Evolutionary conservation across 768 basidiomycete genomes (phyloP), one percentile per base, ranked within the genome.

Genomic region (Rhodotorula sphaerocarpa): DNA sequence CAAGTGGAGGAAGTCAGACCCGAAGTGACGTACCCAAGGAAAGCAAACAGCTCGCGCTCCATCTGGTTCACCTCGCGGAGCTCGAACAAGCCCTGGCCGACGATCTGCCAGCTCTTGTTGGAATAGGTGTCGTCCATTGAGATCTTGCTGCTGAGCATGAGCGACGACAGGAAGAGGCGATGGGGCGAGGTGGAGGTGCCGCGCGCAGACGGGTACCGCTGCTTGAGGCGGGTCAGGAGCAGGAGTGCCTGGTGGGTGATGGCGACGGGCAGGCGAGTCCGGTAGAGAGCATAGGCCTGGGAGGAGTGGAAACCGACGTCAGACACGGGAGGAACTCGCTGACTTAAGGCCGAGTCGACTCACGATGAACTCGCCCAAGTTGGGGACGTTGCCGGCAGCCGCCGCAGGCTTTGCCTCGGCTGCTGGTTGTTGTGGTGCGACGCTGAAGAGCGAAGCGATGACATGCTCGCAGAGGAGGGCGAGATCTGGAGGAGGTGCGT

Each of bases 61-160:
- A 68, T 91, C 79, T 92, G 90, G 75, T 95, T 95, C 72, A 95
- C 86, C 80, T 92, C 90, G 50, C 86, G 81, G 11, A 92, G 77
- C 2, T 80, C 77, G 71, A 91, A 92, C 82, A 90, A 85, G 33
- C 83, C 84, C 75, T 91, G 88, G 0, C 87, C 89, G 44, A 92
- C 90, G 48, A 91, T 86, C 9, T 83, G 82, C 90, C 90, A 92
- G 0, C 86, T 87, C 73, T 90, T 89, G 81, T 91, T 91, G 21
- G 86, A 88, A 74, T 91, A 92, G 0, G 88, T 91, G 70, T 91
- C 89, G 78, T 92, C 89, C 76, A 89, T 90, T 52, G 90, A 86
- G n/a, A 90, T 86, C 64, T 74, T 74, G 25, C 60, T 51, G 20
- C 66, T 61, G 41, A 74, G 70, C 89, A 92, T 92, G 75, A 90